Evolutionary conservation across 129 eudicot species (phyloP).

Genomic region (Lonicera japonica): DNA sequence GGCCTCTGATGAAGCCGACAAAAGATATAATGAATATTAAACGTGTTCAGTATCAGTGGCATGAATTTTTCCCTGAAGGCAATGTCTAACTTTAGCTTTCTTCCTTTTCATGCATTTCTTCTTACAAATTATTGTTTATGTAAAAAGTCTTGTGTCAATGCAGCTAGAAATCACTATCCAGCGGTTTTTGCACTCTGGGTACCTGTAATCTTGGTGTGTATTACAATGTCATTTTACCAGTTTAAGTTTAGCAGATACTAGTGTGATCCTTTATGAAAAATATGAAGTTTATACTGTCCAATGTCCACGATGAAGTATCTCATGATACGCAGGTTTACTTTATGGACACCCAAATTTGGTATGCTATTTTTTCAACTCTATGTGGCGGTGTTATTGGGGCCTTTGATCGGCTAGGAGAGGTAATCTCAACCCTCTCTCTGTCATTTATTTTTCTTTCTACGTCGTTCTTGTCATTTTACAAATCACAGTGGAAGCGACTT

Average conservation of each 20-base stretch:
- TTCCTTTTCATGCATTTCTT: conserved; percentile 12
- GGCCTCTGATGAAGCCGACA: conserved; percentile 77
- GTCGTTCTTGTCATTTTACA: background rate
- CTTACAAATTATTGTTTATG: conserved; percentile 1
- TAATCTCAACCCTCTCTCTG: conserved; percentile 17
- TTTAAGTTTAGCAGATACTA: conserved; percentile 1
- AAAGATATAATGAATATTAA: conserved; percentile 69
- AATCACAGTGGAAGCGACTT: too few relatives aligned
- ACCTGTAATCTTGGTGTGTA: conserved; percentile 75
- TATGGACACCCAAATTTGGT: conserved; percentile 98
- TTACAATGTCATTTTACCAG: conserved; percentile 7
- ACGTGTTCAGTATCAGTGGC: conserved; percentile 82
- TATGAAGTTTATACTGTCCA: background rate
- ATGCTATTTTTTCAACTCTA: conserved; percentile 79
- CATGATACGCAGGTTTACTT: conserved; percentile 69
- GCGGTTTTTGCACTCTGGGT: conserved; percentile 85
- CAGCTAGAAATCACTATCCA: conserved; percentile 66
- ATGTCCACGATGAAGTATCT: background rate
- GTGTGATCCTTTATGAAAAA: background rate
- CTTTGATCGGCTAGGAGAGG: conserved; percentile 98
- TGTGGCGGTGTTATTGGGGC: conserved; percentile 96
- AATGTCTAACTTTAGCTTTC: conserved; percentile 11
- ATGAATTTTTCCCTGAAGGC: conserved; percentile 91
- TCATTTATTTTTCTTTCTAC: background rate
- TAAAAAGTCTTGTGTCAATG: conserved; percentile 15